Conservation (phyloP, 768 basidiomycete genomes). For the Boletus rufocinnamomeus region DNA sequence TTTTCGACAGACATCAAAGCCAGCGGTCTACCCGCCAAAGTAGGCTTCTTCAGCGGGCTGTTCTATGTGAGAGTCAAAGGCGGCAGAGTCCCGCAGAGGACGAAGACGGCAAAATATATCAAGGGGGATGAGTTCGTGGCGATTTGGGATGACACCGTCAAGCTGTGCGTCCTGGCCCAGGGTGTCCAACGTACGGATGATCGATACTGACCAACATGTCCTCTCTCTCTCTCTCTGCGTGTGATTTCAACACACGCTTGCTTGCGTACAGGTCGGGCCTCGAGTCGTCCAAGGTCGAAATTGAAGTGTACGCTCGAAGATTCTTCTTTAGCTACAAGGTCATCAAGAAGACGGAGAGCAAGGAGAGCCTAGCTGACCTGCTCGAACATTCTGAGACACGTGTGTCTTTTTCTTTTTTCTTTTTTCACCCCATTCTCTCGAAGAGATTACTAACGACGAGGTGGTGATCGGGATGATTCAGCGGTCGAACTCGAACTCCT, state of each 20-base stretch:
- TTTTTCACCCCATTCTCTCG: neutral
- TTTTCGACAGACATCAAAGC: conserved; percentile 33
- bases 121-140: conserved; percentile 33
- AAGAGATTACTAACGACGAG: neutral
- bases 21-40: conserved; percentile 36
- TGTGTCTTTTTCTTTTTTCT: conserved; percentile 10
- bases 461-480: neutral
- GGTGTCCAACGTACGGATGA: neutral
- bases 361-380: conserved; percentile 33
- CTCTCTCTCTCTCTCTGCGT: too few relatives aligned
- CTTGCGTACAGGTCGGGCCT: conserved; percentile 28
- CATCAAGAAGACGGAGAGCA: conserved; percentile 38
- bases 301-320: conserved; percentile 34
- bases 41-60: conserved; percentile 32
- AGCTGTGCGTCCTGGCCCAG: conserved; percentile 20
- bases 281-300: conserved; percentile 36
- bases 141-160: conserved; percentile 30
- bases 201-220: neutral
- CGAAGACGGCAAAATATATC: conserved; percentile 29
- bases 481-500: conserved; percentile 35
- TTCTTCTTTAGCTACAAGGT: conserved; percentile 37
- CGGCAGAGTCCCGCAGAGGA: conserved; percentile 29
- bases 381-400: conserved; percentile 35
- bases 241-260: neutral
- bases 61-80: conserved; percentile 35